Evolutionary conservation across 495 filamentous ascomycete genomes (phyloP).

Genomic region (Platismatia glauca): DNA sequence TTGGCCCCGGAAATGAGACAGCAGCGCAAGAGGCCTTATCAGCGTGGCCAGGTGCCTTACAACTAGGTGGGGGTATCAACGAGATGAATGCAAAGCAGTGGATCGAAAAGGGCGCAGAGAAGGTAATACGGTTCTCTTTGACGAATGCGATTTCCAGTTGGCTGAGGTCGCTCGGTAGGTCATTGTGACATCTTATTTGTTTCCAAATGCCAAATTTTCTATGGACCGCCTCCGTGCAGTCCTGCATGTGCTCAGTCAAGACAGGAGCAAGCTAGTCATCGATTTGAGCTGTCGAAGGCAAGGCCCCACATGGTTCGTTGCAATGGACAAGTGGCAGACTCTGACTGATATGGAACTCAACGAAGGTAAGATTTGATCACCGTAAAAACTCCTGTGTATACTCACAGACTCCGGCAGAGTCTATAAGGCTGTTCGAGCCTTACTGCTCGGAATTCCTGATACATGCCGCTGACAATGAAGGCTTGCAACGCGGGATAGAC

Average conservation of each 20-base stretch:
- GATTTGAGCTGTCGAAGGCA: conserved; percentile 81
- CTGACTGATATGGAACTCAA: conserved; percentile 92
- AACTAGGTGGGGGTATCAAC: conserved; percentile 87
- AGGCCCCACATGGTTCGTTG: conserved; percentile 74
- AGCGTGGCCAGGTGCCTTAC: conserved; percentile 67
- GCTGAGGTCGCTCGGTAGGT: conserved; percentile 50
- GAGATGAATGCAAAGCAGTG: conserved; percentile 74
- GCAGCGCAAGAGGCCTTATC: conserved; percentile 67
- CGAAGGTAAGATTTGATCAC: conserved; percentile 47
- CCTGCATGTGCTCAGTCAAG: conserved; percentile 56
- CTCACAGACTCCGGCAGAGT: conserved; percentile 12
- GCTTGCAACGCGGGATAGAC: conserved; percentile 83
- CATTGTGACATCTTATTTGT: conserved; percentile 80
- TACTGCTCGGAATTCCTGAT: conserved; percentile 95
- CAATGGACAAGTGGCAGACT: conserved; percentile 98
- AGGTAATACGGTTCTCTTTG: conserved; percentile 43
- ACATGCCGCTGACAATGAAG: conserved; percentile 98
- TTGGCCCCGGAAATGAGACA: conserved; percentile 75
- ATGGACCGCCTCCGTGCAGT: conserved; percentile 62
- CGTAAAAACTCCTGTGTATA: background rate
- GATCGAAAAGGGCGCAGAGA: conserved; percentile 82
- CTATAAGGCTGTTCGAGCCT: conserved; percentile 66
- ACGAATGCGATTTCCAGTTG: background rate
- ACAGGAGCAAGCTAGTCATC: conserved; percentile 78
- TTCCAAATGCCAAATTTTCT: conserved; percentile 74